Base-by-base conservation (phyloP, 202 grass and related monocot genomes). In the Tripidium arundinaceum region DNA sequence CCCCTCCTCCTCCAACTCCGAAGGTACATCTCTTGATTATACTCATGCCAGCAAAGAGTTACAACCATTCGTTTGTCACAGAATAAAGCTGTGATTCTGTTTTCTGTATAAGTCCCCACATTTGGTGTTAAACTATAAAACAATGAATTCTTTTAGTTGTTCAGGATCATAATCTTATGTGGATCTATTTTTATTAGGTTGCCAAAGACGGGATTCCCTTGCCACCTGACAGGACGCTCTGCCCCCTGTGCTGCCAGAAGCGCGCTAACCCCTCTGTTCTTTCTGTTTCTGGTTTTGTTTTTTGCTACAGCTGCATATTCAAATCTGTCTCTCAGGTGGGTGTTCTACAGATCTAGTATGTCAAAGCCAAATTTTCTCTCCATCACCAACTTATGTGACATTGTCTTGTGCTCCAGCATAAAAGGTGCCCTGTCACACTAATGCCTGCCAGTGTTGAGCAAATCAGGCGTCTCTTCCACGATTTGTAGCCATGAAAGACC, bases 291-390 rank as follows among this genome's bases (percentile, higher is more conserved):
- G 96, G 96, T 91, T 99, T 99, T 93, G 96, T 90, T 10, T 99
- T 99, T 84, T 99, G 96, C 88, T 99, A 96, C 81, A 83, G 81
- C 72, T 99, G 96, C 85, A 85, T 99, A 86, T 96, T 93, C 85
- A 99, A 99, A 68, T 99, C 90, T 33, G 86, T 96, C 38, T 93
- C 92, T 67, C 92, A 99, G 96, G 96, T 91, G 68, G 46, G 47
- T 29, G 2, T 89, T 74, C 39, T 59, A 37, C 64, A 60, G 4
- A 34, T 58, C 13, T 3, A 82, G 65, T 34, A 22, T 42, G 42
- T 33, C 19, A 10, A 14, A 40, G 10, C 54, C 47, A 6, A 18
- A 39, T 46, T 62, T 6, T 74, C 3, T 74, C 12, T 37, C 0
- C 58, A 50, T 24, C 42, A 11, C 64, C 25, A 22, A 18, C 70